Base-by-base conservation (phyloP, 345 rosid species). In the Populus simonii region DNA sequence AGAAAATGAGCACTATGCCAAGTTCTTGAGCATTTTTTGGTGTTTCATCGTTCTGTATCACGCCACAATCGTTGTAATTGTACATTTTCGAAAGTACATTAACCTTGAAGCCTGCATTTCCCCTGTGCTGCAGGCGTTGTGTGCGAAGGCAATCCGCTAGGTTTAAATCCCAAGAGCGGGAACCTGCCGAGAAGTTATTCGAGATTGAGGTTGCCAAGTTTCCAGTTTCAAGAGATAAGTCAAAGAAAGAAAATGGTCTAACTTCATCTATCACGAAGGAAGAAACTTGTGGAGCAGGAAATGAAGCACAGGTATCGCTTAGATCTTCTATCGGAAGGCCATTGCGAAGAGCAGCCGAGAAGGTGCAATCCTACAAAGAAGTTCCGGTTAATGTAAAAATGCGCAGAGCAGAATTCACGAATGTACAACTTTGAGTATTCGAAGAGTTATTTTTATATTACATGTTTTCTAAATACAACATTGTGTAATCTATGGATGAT, bases 291-390 rank as follows among this genome's bases (percentile, higher is more conserved):
- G 22, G 61, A 36, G 61, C 74, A 71, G 80, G 68, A 73, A 76
- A 72, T 72, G 83, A 81, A 35, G 80, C 77, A 20, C 70, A 59
- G 45, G 80, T 29, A 20, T 31, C 76, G 5, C 76, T 20, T 47
- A 89, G 88, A 77, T 71, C 85, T 51, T 89, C 96, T 15, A 27
- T 90, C 0, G 89, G 88, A 78, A 84, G 96, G 82, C 87, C 90
- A 18, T 65, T 65, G n/a, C 92, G 91, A 38, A 87, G 74, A 83
- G 92, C 93, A 47, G 89, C 71, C 5, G 90, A 78, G 84, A 93
- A 79, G 80, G 92, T 91, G 63, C 85, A 87, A 39, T 90, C 91
- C 65, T 93, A 87, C 87, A 88, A 85, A 83, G 93, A 93, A 76
- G 45, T 51, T 69, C 87, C 92, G 0, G 7, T 89, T 53, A 85